Base-by-base conservation (phyloP, 2,329 filamentous ascomycete species). In the Decorospora gaudefroyi region DNA sequence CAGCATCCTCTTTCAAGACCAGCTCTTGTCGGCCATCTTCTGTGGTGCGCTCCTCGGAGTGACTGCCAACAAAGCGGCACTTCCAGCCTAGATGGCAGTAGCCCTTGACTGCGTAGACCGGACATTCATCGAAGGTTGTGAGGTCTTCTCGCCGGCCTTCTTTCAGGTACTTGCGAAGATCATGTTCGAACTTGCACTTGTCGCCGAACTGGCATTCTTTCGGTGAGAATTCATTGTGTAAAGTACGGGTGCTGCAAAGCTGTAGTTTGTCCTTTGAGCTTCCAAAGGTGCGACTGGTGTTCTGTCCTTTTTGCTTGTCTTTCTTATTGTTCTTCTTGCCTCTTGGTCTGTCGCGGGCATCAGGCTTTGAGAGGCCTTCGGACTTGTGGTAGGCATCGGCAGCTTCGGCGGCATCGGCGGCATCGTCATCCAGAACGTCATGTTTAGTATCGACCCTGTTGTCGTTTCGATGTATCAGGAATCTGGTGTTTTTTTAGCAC, bases 51-150 rank as follows among this genome's bases (percentile, higher is more conserved):
- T 97, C 92, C 51, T 84, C 79, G 60, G 90, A 93, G 72, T 99
- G 93, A 51, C 89, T 95, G 51, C 81, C 81, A 22, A 89, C 87
- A 64, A 96, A 95, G 15, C 92, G 86, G 68, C 93, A 99, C 68
- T 92, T 95, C 91, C 92, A 99, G 4, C 93, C 93, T 10, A 86
- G 82, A 34, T 82, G 79, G 61, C 93, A 99, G 50, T 78, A 82
- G 9, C 91, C 91, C 53, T 86, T 82, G 11, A 77, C 76, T 55
- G 88, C 85, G 69, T 84, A 96, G 6, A 95, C 80, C 0, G 91
- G 92, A 64, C 93, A 99, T 50, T 86, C 87, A 28, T 78, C 79
- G 61, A 95, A 86, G 0, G 87, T 89, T 4, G 80, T 79, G 26
- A 96, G 77, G 63, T 97, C 89, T 48, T 83, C 83, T 30, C 89